phyloP scores from a whole-genome alignment of 2,329 filamentous ascomycete genomes.

The Daldinia sp. region DNA sequence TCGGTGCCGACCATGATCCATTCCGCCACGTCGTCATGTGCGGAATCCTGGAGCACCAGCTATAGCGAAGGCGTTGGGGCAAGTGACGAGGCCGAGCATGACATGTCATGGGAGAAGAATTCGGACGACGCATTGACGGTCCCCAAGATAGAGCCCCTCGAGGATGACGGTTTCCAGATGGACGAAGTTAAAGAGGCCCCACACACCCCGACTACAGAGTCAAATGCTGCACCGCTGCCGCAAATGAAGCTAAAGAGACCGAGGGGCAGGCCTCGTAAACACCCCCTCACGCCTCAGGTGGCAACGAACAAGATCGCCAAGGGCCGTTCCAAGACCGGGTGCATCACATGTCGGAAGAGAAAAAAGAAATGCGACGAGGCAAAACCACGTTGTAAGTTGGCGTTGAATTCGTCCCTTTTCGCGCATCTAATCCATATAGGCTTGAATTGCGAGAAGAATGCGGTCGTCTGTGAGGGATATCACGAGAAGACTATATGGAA shows the following conservation, averaged over 20 bases:
- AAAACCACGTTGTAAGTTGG: slow-evolving; percentile 68
- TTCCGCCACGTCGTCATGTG: slow-evolving; percentile 57
- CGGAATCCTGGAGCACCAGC: slow-evolving; percentile 55
- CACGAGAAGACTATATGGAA: slow-evolving; percentile 88
- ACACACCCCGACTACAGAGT: slow-evolving; percentile 41
- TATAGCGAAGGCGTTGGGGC: slow-evolving; percentile 49
- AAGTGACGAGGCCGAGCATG: slow-evolving; percentile 50
- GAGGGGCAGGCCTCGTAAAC: slow-evolving; percentile 83
- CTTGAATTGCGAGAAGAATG: slow-evolving; percentile 92
- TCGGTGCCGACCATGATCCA: slow-evolving; percentile 54
- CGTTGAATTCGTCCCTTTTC: slow-evolving; percentile 30
- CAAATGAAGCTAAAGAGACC: slow-evolving; percentile 66
- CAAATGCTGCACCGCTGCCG: slow-evolving; percentile 33
- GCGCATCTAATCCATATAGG: slow-evolving; percentile 57
- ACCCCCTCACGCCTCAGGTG: slow-evolving; percentile 68
- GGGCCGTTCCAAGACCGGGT: slow-evolving; percentile 75
- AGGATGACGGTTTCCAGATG: slow-evolving; percentile 63
- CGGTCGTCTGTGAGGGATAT: slow-evolving; percentile 90
- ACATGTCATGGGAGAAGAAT: slow-evolving; percentile 57
- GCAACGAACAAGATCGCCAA: slow-evolving; percentile 77
- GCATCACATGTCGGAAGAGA: slow-evolving; percentile 70
- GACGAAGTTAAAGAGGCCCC: slow-evolving; percentile 60
- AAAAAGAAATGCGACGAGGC: slow-evolving; percentile 79
- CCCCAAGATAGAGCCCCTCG: slow-evolving; percentile 65
- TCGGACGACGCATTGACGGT: slow-evolving; percentile 56